phyloP scores from a whole-genome alignment of 371 early-diverging fungal genomes.

The Massospora cicadina region DNA sequence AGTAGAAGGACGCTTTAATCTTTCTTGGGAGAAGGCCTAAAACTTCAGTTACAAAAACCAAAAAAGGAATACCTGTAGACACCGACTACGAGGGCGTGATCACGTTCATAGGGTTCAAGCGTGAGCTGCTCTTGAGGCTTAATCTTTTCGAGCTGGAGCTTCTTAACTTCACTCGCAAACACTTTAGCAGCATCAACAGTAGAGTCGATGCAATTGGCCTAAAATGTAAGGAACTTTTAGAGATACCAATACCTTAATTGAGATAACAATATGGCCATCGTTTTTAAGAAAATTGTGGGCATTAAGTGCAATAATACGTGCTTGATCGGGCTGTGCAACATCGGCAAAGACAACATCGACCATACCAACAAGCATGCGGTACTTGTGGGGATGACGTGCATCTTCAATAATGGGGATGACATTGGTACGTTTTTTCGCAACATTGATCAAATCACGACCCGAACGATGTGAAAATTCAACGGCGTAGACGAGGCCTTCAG shows the following conservation, averaged over 20 bases:
- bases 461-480: conserved; percentile 99
- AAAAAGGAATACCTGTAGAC: conserved; percentile 8
- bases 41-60: neutral
- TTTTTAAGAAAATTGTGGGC: conserved; percentile 98
- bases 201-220: conserved; percentile 99
- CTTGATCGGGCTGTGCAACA: conserved; percentile 99
- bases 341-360: conserved; percentile 99
- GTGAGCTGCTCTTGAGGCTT: conserved; percentile 99
- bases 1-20: neutral
- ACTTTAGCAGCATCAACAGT: conserved; percentile 96
- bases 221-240: neutral
- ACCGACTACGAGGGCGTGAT: conserved; percentile 99
- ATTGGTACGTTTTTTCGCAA: conserved; percentile 99
- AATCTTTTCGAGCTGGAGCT: conserved; percentile 94
- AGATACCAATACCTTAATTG: conserved; percentile 62
- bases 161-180: conserved; percentile 99
- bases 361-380: conserved; percentile 99
- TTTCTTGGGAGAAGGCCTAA: conserved; percentile 10
- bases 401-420: conserved; percentile 99
- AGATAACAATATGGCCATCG: conserved; percentile 95
- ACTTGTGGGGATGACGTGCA: conserved; percentile 99
- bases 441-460: conserved; percentile 99
- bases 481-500: conserved; percentile 96
- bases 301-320: conserved; percentile 98
- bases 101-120: conserved; percentile 99